phyloP scores from a whole-genome alignment of 305 asterid species.

The Solanum hybrid region DNA sequence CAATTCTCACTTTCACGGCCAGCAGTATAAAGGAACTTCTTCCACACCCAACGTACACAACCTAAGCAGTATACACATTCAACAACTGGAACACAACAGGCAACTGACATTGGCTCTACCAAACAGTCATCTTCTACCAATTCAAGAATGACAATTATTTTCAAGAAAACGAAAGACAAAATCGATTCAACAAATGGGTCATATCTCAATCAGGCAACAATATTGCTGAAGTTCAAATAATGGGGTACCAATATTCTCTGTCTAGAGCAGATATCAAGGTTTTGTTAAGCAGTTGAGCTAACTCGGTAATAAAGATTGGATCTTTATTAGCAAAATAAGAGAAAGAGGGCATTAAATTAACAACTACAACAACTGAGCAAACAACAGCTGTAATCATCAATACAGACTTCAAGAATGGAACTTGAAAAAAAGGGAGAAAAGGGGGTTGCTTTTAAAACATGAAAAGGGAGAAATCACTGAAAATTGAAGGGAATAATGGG shows the following conservation, averaged over 20 bases:
- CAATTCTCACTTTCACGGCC: slow-evolving; percentile 88
- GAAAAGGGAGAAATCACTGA: neutral
- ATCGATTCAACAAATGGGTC: neutral
- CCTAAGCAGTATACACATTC: slow-evolving; percentile 95
- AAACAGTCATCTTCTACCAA: slow-evolving; percentile 17
- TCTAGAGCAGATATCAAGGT: neutral
- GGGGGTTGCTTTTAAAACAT: neutral
- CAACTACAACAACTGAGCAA: neutral
- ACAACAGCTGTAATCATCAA: neutral
- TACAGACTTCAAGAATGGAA: neutral
- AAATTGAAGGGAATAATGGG: neutral
- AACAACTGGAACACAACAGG: slow-evolving; percentile 79
- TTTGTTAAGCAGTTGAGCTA: neutral
- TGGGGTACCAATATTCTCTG: neutral
- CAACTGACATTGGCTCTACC: slow-evolving; percentile 75
- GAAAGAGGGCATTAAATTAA: neutral
- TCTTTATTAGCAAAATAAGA: neutral
- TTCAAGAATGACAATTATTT: slow-evolving; percentile 7
- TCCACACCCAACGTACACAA: slow-evolving; percentile 95
- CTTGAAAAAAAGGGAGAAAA: neutral
- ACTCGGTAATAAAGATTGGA: neutral
- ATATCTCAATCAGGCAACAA: neutral
- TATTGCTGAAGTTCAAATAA: neutral
- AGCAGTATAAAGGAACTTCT: slow-evolving; percentile 77
- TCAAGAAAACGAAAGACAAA: neutral